Conservation (phyloP, 1,284 basidiomycete species). For the Austropuccinia psidii region DNA sequence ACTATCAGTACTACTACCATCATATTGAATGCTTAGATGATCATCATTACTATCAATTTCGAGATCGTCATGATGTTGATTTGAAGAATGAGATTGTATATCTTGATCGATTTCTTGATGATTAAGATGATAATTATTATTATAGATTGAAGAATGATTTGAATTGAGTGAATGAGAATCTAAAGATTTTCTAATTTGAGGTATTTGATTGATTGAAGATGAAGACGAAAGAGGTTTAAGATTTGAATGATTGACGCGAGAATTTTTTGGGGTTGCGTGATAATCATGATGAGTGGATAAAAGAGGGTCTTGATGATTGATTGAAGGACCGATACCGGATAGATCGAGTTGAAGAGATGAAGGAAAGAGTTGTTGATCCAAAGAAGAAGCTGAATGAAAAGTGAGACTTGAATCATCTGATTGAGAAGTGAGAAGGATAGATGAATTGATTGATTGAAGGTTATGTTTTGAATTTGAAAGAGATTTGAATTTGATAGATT, state of each 20-base stretch:
- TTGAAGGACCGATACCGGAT: constrained; percentile 4
- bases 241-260: neutral
- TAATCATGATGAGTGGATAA: neutral
- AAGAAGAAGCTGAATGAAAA: neutral
- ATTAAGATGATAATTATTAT: no score
- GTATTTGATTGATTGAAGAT: no score
- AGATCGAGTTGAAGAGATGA: constrained; percentile 9
- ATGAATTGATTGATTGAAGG: neutral
- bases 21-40: neutral
- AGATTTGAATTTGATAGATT: no score
- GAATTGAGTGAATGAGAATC: no score
- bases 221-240: no score
- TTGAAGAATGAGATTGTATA: no score
- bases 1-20: constrained; percentile 14
- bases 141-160: no score
- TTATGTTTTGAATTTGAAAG: no score
- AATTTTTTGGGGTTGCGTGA: neutral
- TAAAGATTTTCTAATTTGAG: no score
- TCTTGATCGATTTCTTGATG: no score
- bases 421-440: neutral
- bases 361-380: neutral
- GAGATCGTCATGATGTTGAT: no score
- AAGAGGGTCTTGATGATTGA: neutral
- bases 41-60: neutral
- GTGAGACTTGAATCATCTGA: neutral